Conservation (phyloP, 1,284 basidiomycete species). For the Ganoderma resinaceum region DNA sequence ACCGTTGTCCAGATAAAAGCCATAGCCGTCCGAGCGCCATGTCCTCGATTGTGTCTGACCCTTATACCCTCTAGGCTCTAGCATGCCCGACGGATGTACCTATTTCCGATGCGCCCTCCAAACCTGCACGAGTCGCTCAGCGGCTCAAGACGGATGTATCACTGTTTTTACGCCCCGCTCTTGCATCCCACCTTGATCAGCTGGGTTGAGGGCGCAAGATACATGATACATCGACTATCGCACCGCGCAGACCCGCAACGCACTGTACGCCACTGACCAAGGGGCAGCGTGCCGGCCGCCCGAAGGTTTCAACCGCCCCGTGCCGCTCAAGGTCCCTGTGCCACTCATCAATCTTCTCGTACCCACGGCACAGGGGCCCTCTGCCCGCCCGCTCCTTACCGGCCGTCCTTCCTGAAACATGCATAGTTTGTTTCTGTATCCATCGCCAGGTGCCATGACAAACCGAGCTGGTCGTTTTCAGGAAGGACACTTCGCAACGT, state of each 20-base stretch:
- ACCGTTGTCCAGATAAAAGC: neutral
- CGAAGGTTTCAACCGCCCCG: neutral
- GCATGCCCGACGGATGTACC: neutral
- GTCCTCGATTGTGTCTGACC: neutral
- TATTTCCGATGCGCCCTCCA: neutral
- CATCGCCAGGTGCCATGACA: neutral
- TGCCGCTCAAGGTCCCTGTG: neutral
- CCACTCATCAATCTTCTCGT: conserved; percentile 2
- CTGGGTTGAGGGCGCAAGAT: neutral
- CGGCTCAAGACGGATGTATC: neutral
- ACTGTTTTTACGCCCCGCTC: neutral
- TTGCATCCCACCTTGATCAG: neutral
- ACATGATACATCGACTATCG: neutral
- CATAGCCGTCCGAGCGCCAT: neutral
- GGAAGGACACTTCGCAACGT: neutral
- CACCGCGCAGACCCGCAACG: neutral
- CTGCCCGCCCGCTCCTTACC: neutral
- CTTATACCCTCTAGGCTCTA: neutral
- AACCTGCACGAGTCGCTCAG: neutral
- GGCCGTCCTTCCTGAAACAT: neutral
- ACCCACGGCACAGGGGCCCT: neutral
- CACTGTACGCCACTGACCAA: neutral
- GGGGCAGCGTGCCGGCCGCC: neutral
- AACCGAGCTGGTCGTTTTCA: neutral
- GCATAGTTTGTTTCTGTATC: neutral